Base-by-base conservation (phyloP, 768 basidiomycete genomes). In the Termitomyces sp. region DNA sequence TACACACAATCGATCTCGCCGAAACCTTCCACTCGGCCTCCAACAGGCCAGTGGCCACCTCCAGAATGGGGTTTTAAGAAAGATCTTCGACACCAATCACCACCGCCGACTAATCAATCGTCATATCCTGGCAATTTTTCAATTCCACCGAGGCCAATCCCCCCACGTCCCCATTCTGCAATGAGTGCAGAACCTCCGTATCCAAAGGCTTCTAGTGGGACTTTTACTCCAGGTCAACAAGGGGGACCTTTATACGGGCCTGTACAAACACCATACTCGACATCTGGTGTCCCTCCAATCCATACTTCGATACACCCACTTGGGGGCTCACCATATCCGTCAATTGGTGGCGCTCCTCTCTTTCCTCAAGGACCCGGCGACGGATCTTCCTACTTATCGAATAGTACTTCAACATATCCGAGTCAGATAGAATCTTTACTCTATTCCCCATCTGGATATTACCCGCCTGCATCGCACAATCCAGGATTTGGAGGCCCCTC, bases 11-110 rank as follows among this genome's bases (percentile, higher is more conserved):
- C 46, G 26, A 58, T 58, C 41, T 56, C 60, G 26, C 61, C 58
- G 49, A 58, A 65, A 16, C 31, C 53, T 20, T 20, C 27, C 13
- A 58, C 29, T 42, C 58, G 53, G 27, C n/a, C 57, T 39, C 12
- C 59, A 41, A 14, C 52, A 29, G 20, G 60, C 42, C 62, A 61
- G 53, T 78, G 77, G 79, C 76, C 78, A 27, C 77, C 78, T 58
- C 64, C 73, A 22, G 76, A 77, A 50, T 78, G 78, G 78, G 66
- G 71, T 20, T 52, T 68, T 4, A 58, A 60, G 63, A 44, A 56
- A 36, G 62, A 57, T 27, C 31, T 34, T 32, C 53, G 46, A 22
- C 56, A 55, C 37, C 67, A 59, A 32, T 63, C 58, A 39, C 61
- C 52, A 16, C 61, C 31, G 26, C 61, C 46, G 24, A 59, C 55